A percentile compares a stretch with the other conserved stretches of the same genome.
phyloP scores from a whole-genome alignment of 768 basidiomycete species.

The Suillus occidentalis region DNA sequence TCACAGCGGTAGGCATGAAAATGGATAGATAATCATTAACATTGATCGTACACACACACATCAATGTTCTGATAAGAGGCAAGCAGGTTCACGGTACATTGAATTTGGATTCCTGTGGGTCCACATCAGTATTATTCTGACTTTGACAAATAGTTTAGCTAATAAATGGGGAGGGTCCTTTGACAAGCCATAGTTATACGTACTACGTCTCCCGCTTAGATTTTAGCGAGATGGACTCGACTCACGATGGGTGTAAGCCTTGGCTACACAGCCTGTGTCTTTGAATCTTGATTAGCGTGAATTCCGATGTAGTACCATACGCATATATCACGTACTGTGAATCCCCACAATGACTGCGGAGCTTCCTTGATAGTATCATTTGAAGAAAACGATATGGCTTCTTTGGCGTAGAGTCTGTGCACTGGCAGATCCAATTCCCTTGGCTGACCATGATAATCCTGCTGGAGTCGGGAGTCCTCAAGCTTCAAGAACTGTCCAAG shows the following conservation, averaged over 20 bases:
- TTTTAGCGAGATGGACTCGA: constrained; percentile 64
- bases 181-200: constrained; percentile 12
- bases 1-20: neutral
- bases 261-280: constrained; percentile 42
- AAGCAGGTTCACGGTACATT: no score
- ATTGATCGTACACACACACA: constrained; percentile 20
- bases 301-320: neutral
- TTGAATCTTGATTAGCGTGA: neutral
- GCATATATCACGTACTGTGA: constrained; percentile 49
- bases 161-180: neutral
- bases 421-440: constrained; percentile 60
- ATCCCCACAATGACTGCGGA: constrained; percentile 52
- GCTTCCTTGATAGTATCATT: constrained; percentile 67
- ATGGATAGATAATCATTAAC: neutral
- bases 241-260: constrained; percentile 63
- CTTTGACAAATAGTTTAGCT: constrained; percentile 34
- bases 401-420: no score
- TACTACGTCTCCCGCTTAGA: constrained; percentile 74
- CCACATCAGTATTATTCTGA: constrained; percentile 23
- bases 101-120: no score
- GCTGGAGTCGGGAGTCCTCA: no score
- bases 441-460: no score
- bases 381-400: constrained; percentile 38
- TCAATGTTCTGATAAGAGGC: constrained; percentile 9
- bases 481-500: no score